Evolutionary conservation across 441 rosid species (phyloP).

Genomic region (Adansonia grandidieri): DNA sequence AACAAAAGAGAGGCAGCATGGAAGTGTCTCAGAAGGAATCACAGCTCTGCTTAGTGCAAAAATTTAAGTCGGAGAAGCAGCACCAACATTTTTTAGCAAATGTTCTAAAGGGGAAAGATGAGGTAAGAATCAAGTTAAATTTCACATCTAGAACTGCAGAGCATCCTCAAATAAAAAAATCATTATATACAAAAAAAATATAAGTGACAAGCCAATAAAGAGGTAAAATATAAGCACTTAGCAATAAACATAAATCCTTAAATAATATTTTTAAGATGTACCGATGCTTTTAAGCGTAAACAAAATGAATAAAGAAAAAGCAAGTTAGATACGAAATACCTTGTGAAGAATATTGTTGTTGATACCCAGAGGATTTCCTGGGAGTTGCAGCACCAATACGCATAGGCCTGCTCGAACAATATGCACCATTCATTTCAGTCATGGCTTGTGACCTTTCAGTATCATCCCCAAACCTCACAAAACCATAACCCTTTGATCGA

Average conservation of each 20-base stretch:
- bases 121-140: not conserved
- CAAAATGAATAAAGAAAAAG: slow-evolving; percentile 9
- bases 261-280: not conserved
- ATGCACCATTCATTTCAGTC: slow-evolving; percentile 92
- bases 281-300: slow-evolving; percentile 1
- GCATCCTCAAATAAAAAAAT: not conserved
- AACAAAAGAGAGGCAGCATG: not conserved
- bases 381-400: slow-evolving; percentile 96
- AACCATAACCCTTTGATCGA: slow-evolving; percentile 94
- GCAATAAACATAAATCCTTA: slow-evolving; percentile 20
- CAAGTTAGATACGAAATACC: slow-evolving; percentile 42
- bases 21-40: slow-evolving; percentile 7
- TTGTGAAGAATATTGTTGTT: slow-evolving; percentile 60
- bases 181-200: no score
- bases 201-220: not conserved
- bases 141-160: not conserved
- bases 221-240: not conserved
- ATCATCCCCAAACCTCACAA: slow-evolving; percentile 94
- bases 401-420: slow-evolving; percentile 93
- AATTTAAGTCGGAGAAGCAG: slow-evolving; percentile 7
- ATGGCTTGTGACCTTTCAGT: slow-evolving; percentile 78
- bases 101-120: slow-evolving; percentile 2
- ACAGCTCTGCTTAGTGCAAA: not conserved
- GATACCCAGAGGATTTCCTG: slow-evolving; percentile 81
- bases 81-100: not conserved